A percentile compares a stretch with the other conserved stretches of the same genome.
phyloP scores from a whole-genome alignment of 306 rosid species.

The Sicyos edulis region DNA sequence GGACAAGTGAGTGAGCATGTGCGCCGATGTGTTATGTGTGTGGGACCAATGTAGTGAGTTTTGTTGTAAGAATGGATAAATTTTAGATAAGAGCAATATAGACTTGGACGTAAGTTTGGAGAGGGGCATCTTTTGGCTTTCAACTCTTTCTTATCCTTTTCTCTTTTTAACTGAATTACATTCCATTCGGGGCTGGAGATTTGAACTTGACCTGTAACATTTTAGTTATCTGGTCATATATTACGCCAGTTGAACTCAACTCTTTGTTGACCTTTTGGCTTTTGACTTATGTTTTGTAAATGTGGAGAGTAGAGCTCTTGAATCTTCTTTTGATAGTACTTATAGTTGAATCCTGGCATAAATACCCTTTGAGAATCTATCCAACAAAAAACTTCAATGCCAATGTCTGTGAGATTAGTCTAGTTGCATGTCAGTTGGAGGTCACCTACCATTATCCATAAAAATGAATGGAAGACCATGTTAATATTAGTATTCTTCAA shows the following conservation, averaged over 20 bases:
- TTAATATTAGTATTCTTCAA: neutral
- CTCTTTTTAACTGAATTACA: too few relatives aligned
- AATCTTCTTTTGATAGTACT: slow-evolving; percentile 2
- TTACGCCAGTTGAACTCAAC: too few relatives aligned
- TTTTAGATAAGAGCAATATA: neutral
- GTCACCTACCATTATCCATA: neutral
- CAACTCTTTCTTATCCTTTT: neutral
- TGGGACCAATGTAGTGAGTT: slow-evolving; percentile 3
- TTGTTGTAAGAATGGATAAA: neutral
- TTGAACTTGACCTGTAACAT: too few relatives aligned
- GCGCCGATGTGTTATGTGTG: neutral
- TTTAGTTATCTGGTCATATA: too few relatives aligned
- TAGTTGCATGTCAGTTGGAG: neutral
- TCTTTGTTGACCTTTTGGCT: neutral
- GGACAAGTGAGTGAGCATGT: neutral
- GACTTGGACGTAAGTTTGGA: neutral
- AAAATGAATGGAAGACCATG: neutral
- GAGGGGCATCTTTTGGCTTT: neutral
- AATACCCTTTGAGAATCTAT: neutral
- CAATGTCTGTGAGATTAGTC: neutral
- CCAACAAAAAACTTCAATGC: neutral
- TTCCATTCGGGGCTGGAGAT: too few relatives aligned
- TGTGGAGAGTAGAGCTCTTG: neutral
- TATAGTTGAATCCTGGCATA: neutral
- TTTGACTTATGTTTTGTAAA: neutral